Percentiles rank a stretch among this genome's conserved stretches.
Evolutionary conservation across 805 yeast species (phyloP).

Genomic region (Blastobotrys mokoenaii): DNA sequence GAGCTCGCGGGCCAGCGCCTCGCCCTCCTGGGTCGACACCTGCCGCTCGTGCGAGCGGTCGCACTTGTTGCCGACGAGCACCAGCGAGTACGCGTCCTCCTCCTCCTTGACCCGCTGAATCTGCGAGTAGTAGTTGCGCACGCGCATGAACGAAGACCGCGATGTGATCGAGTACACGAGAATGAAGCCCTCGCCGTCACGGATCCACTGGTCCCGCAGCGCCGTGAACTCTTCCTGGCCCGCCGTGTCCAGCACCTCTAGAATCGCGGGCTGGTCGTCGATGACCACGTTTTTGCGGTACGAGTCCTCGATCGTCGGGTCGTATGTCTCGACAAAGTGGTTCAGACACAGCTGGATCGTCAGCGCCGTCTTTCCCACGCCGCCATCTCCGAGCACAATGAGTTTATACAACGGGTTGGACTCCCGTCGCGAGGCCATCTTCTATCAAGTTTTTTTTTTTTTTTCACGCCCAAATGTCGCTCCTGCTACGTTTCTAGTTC

Average conservation of each 20-base stretch:
- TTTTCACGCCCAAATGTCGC: too few species aligned
- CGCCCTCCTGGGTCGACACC: constrained; percentile 78
- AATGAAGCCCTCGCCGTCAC: constrained; percentile 88
- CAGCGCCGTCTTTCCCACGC: constrained; percentile 96
- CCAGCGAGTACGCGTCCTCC: constrained; percentile 56
- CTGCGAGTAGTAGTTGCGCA: constrained; percentile 71
- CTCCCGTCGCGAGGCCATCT: constrained; percentile 15
- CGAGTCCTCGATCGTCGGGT: constrained; percentile 81
- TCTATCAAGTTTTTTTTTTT: neutral
- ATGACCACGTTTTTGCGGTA: constrained; percentile 73
- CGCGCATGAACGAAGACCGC: constrained; percentile 75
- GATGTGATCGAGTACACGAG: constrained; percentile 85
- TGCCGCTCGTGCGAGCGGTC: constrained; percentile 73
- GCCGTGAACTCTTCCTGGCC: constrained; percentile 83
- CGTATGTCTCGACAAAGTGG: constrained; percentile 95
- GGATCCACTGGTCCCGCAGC: constrained; percentile 76
- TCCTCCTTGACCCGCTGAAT: constrained; percentile 65
- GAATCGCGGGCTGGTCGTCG: constrained; percentile 64
- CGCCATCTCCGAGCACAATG: constrained; percentile 98
- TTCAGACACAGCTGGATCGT: constrained; percentile 72
- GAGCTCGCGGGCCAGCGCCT: constrained; percentile 57
- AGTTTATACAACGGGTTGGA: constrained; percentile 49
- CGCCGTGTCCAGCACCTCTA: constrained; percentile 89
- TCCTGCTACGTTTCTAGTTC: too few species aligned
- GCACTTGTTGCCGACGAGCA: constrained; percentile 82